Evolutionary conservation across 2,329 filamentous ascomycete genomes (phyloP), one percentile per base, ranked within the genome.

Genomic region (Stagonosporopsis cucurbitacearum): DNA sequence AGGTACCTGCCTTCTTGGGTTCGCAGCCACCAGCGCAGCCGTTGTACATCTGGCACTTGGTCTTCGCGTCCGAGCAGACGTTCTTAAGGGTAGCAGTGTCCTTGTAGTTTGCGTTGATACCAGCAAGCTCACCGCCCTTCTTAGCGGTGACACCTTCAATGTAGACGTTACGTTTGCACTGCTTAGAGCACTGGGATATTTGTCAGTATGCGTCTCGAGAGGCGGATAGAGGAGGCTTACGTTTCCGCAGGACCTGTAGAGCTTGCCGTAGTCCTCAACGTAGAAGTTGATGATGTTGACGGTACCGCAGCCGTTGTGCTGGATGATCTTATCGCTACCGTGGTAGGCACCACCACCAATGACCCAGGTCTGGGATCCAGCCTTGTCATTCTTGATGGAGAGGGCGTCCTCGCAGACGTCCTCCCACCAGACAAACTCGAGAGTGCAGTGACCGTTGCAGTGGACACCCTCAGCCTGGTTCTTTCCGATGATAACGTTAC

Each of bases 401-500:
- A 74, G 65, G 17, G 72, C 71, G 28, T 75, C 72, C 63, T 79
- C 71, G 64, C 74, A 78, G 25, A 79, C 74, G 28, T 73, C 72
- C 48, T 71, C 65, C 62, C 71, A 80, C 76, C 77, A 78, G 26
- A 79, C 76, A n/a, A 48, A 57, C 44, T 76, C 76, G 26, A 82
- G 70, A 23, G 74, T 80, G 69, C 81, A 83, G 39, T 76, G 73
- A 1, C 66, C 66, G 55, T 77, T 68, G 72, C 82, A 84, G 73
- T 84, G 81, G 30, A 84, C 78, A 57, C 81, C 81, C 67, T 84
- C 82, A 25, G 77, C 75, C 63, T 82, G 78, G 54, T 79, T 77
- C 43, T 76, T 74, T 17, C 81, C 81, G 48, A 84, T 83, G 68
- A 84, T 83, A 63, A 81, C 80, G 60, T 83, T 83, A 54, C 75